Conservation (phyloP, 1,284 basidiomycete genomes). For the Cryptococcus depauperatus region DNA sequence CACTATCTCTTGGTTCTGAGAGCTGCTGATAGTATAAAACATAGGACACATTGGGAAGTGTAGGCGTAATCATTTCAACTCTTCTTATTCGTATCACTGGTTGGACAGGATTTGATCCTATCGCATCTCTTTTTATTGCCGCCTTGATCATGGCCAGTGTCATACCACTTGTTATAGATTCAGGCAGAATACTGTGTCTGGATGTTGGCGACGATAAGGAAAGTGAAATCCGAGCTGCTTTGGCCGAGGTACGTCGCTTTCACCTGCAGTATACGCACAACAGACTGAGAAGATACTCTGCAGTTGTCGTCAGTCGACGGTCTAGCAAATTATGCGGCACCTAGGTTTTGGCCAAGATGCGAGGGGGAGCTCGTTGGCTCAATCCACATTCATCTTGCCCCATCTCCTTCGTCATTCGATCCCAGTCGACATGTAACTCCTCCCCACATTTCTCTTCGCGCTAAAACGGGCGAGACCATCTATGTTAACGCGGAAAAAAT, state of each 20-base stretch:
- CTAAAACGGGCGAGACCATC: slow-evolving; percentile 40
- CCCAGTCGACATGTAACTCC: slow-evolving; percentile 48
- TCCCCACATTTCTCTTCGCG: background rate
- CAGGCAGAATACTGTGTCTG: slow-evolving; percentile 76
- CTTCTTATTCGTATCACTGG: slow-evolving; percentile 91
- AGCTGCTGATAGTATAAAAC: background rate
- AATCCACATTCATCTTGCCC: slow-evolving; percentile 70
- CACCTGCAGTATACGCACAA: background rate
- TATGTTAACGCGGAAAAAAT: slow-evolving; percentile 62
- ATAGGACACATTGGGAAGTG: slow-evolving; percentile 41
- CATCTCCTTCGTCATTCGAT: slow-evolving; percentile 53
- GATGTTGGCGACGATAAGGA: slow-evolving; percentile 69
- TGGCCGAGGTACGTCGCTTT: slow-evolving; percentile 58
- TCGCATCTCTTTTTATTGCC: slow-evolving; percentile 95
- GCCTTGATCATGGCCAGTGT: slow-evolving; percentile 91
- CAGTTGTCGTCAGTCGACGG: slow-evolving; percentile 63
- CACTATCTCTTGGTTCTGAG: slow-evolving; percentile 1
- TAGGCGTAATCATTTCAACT: slow-evolving; percentile 98
- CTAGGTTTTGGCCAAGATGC: slow-evolving; percentile 96
- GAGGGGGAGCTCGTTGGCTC: slow-evolving; percentile 75
- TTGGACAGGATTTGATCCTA: slow-evolving; percentile 99
- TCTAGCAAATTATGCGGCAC: slow-evolving; percentile 66
- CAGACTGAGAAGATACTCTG: background rate
- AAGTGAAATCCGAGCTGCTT: slow-evolving; percentile 58
- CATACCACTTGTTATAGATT: slow-evolving; percentile 87